Evolutionary conservation across 228 moss, liverwort and hornwort genomes (phyloP).

Genomic region (Sphagnum magellanicum): DNA sequence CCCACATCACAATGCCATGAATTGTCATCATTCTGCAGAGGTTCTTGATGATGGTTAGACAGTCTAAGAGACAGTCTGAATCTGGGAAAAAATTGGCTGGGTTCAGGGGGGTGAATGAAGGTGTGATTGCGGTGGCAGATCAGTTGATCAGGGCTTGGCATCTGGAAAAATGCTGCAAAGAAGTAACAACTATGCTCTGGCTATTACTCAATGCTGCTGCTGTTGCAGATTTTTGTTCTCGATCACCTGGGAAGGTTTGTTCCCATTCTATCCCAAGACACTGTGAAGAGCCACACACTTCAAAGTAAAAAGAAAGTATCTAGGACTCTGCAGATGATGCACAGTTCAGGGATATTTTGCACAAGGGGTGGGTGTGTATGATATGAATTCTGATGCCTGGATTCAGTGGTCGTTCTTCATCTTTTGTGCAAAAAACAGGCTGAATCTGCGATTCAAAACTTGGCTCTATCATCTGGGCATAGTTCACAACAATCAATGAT

Average conservation of each 20-base stretch:
- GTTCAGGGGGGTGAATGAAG: constrained; percentile 72
- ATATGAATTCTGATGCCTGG: too few relatives aligned
- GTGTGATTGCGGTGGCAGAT: constrained; percentile 48
- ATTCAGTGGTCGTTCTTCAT: not conserved
- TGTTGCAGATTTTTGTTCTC: constrained; percentile 70
- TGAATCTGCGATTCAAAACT: constrained; percentile 41
- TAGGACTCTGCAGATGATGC: not conserved
- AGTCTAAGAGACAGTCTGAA: not conserved
- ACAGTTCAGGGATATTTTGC: not conserved
- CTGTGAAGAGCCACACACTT: not conserved
- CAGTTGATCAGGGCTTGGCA: constrained; percentile 78
- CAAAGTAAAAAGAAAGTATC: not conserved
- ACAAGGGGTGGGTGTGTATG: too few relatives aligned
- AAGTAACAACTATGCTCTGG: constrained; percentile 76
- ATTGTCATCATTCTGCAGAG: not conserved
- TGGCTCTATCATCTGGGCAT: constrained; percentile 38
- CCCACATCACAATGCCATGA: not conserved
- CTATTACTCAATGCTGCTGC: constrained; percentile 67
- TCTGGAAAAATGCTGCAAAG: constrained; percentile 37
- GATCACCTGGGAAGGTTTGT: constrained; percentile 49
- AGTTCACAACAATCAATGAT: constrained; percentile 33
- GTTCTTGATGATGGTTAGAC: not conserved
- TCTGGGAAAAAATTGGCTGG: not conserved
- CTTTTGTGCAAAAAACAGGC: constrained; percentile 26
- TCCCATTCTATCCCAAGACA: not conserved